Base-by-base conservation (phyloP, 805 yeast genomes). In the Candida dendrica region DNA sequence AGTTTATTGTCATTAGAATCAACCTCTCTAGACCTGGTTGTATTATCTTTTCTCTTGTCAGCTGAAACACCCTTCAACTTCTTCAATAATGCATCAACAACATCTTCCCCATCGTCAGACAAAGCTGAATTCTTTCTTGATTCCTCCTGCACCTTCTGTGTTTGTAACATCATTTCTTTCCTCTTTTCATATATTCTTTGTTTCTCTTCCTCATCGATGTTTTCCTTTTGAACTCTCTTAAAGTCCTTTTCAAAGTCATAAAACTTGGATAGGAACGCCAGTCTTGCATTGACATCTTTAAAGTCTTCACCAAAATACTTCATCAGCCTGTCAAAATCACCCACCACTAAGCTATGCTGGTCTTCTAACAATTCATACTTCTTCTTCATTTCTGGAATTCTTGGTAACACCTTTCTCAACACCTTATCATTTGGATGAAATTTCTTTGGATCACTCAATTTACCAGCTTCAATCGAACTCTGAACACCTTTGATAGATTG, bases 271-370 rank as follows among this genome's bases (percentile, higher is more conserved):
- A 91, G 87, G 53, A 93, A 91, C 0, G 79, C 65, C 45, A 77
- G 75, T 41, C 82, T 74, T 15, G 90, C 75, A 49, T 71, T 68
- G 32, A 74, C 66, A 59, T 91, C 97, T 8, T 60, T 63, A 1
- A 84, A 72, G 58, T 87, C 95, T 62, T 93, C 98, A n/a, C 97
- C 98, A 58, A 86, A 93, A 51, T 75, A 79, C 47, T 72, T 72
- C 95, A 93, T 83, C 47, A 89, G 67, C 29, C 73, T 69, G 41
- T 77, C 77, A 56, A 84, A 85, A 45, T 83, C 87, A 36, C 74
- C 66, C 42, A 81, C 63, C 0, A 91, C 79, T 19, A 77, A 64
- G 42, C 71, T 72, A 24, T 82, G 68, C 49, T 84, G 90, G 41
- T 79, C 77, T 37, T 74, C 73, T 35, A 93, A 63, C 33, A 81